Evolutionary conservation across 768 basidiomycete species (phyloP).

Genomic region (Lentinula raphanica): DNA sequence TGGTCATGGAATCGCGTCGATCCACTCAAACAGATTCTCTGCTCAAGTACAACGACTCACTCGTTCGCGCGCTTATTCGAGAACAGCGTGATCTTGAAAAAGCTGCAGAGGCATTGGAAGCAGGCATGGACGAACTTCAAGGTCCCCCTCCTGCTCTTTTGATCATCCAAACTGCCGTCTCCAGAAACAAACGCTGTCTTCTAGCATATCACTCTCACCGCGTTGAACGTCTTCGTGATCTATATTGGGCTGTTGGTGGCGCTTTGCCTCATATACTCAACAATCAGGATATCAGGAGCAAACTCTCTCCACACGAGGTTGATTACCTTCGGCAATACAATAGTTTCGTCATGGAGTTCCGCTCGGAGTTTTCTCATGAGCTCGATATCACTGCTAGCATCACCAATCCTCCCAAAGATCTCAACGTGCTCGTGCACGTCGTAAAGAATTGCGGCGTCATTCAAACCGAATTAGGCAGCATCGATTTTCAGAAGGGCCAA

Average conservation of each 20-base stretch:
- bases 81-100: constrained; percentile 88
- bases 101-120: constrained; percentile 34
- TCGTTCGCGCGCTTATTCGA: constrained; percentile 80
- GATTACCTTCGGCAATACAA: constrained; percentile 84
- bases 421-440: constrained; percentile 84
- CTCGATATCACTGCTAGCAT: constrained; percentile 85
- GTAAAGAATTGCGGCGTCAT: constrained; percentile 87
- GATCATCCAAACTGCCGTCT: constrained; percentile 84
- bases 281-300: constrained; percentile 60
- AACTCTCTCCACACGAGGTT: constrained; percentile 74
- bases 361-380: constrained; percentile 79
- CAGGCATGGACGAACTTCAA: constrained; percentile 27
- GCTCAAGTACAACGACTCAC: constrained; percentile 86
- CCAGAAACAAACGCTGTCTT: constrained; percentile 93
- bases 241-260: constrained; percentile 88
- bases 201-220: constrained; percentile 91
- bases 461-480: constrained; percentile 84
- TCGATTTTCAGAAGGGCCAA: constrained; percentile 88
- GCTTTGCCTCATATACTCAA: constrained; percentile 78
- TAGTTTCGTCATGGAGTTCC: constrained; percentile 74
- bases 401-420: constrained; percentile 78
- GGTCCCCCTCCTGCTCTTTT: constrained; percentile 60
- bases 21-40: constrained; percentile 81
- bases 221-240: constrained; percentile 73
- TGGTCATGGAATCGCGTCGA: constrained; percentile 80